Percentiles rank a stretch among this genome's conserved stretches.
Conservation (phyloP, 768 basidiomycete species). For the Tubosaeta sp. region DNA sequence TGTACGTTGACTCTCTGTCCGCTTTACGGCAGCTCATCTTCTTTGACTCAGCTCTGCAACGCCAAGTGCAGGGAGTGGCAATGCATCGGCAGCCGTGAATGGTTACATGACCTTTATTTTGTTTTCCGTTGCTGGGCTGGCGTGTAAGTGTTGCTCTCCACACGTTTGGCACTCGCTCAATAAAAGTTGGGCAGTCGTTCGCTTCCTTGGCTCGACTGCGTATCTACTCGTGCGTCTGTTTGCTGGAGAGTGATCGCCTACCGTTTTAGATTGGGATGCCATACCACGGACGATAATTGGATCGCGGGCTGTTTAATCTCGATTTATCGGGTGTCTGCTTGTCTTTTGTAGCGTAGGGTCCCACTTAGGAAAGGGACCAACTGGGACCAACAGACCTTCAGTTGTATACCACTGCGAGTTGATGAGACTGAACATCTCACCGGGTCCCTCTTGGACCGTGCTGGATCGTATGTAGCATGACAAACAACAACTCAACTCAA, state of each 20-base stretch:
- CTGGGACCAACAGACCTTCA: neutral
- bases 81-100: conserved; percentile 55
- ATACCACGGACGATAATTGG: conserved; percentile 10
- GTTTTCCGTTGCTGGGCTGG: conserved; percentile 84
- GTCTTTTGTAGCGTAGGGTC: neutral
- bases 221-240: conserved; percentile 88
- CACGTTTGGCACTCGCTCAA: neutral
- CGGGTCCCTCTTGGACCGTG: conserved; percentile 29
- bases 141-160: conserved; percentile 52
- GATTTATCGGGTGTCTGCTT: neutral
- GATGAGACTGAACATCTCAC: conserved; percentile 11
- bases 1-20: conserved; percentile 42
- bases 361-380: neutral
- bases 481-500: neutral
- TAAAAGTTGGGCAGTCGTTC: conserved; percentile 52
- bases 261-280: neutral
- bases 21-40: neutral
- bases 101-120: conserved; percentile 89
- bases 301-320: neutral
- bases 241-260: conserved; percentile 63
- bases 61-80: conserved; percentile 46
- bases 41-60: conserved; percentile 27
- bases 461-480: conserved; percentile 18
- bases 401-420: neutral
- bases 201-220: conserved; percentile 75